Evolutionary conservation across 1,139 yeast genomes (phyloP), one percentile per base, ranked within the genome.

Genomic region (Pichia sp.): DNA sequence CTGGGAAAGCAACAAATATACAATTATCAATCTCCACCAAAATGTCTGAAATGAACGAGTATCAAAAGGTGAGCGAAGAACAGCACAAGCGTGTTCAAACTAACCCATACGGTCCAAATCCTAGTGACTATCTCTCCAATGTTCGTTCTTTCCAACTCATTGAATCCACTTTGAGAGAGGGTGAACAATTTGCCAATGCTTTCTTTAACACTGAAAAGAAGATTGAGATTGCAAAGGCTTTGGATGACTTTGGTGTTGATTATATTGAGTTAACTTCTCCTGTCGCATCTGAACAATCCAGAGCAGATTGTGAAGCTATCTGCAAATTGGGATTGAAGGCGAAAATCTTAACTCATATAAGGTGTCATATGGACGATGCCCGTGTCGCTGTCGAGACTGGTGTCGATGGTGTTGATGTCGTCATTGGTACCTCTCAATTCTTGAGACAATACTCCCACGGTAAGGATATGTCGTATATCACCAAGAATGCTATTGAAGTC

Each of bases 321-420:
- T 91, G 97, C 72, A 88, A 91, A 69, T 73, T 91, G 50, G 97
- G 97, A 4, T 77, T 91, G 60, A 87, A 84, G 68, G 93, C 97
- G 48, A 91, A 91, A 69, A 86, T 88, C 47, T 74, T 88, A 53
- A 75, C 82, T 35, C 96, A 88, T 61, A 88, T 88, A 53, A 78
- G 96, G 66, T 91, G 98, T 64, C 96, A 88, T 63, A 88, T 91
- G 97, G 97, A 91, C 60, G 98, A 91, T 56, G 98, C 97, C 46
- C 74, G 82, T 58, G 84, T 91, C 40, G 98, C 98, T 4, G 98
- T 91, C 23, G 88, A 86, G 58, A 91, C 97, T 31, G 97, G 98
- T 60, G 97, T 91, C 42, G 97, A 91, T 59, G 98, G 98, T 64
- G 97, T 91, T 42, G 97, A 91, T 66, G 96, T 91, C 35, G 97